Percentiles rank a stretch among this genome's conserved stretches.
These are phyloP conservation scores for Lizonia empirigonia DNA, from an alignment of 2,329 filamentous ascomycete species.

Conservation along the genomic window DNA sequence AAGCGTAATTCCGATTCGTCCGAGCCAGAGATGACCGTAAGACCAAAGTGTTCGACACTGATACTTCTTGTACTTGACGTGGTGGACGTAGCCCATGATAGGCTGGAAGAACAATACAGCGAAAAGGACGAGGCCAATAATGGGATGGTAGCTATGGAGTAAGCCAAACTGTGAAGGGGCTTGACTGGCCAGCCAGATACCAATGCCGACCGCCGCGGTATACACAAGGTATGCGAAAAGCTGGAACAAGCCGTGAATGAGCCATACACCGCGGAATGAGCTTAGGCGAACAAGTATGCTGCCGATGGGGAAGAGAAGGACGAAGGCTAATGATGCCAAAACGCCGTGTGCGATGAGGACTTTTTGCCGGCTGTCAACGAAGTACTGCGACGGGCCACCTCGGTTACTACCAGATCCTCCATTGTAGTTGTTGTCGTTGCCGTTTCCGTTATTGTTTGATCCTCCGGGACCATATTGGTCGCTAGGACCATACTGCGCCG, in stretches of 20 bases:
- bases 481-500: slow-evolving; percentile 24
- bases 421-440: slow-evolving; percentile 1
- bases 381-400: slow-evolving; percentile 15
- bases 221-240: slow-evolving; percentile 55
- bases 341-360: slow-evolving; percentile 51
- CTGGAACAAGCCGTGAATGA: slow-evolving; percentile 55
- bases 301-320: slow-evolving; percentile 52
- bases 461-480: slow-evolving; percentile 7
- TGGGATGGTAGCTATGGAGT: slow-evolving; percentile 53
- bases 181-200: slow-evolving; percentile 55
- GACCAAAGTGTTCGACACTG: slow-evolving; percentile 53
- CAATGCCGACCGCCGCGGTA: slow-evolving; percentile 58
- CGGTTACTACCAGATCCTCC: slow-evolving; percentile 8
- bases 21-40: slow-evolving; percentile 61
- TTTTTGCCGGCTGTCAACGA: slow-evolving; percentile 17
- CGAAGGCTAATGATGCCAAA: slow-evolving; percentile 52
- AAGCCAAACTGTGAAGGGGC: slow-evolving; percentile 27
- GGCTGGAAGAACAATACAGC: slow-evolving; percentile 60
- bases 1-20: slow-evolving; percentile 56
- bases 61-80: slow-evolving; percentile 55
- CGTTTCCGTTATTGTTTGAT: neutral
- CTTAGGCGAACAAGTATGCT: slow-evolving; percentile 51
- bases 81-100: slow-evolving; percentile 58
- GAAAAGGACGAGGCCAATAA: slow-evolving; percentile 61
- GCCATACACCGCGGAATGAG: slow-evolving; percentile 49